Conservation (phyloP, 73 alveolate genomes). For the Diophrys sp. region DNA sequence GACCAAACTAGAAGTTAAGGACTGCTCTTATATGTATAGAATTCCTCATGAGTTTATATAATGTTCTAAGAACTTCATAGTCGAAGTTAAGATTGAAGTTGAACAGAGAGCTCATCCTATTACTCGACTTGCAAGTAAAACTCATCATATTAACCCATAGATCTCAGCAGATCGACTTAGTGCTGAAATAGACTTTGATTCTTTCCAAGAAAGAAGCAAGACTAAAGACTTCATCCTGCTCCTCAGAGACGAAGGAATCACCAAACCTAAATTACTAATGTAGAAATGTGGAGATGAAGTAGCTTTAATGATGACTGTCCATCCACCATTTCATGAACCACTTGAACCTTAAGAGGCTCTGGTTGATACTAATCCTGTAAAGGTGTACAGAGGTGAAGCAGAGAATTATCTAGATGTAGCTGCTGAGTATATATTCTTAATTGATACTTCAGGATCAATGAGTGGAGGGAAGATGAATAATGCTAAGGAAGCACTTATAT, state of each 20-base stretch:
- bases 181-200: background rate
- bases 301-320: background rate
- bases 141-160: background rate
- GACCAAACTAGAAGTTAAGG: slow-evolving; percentile 14
- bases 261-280: background rate
- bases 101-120: background rate
- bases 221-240: background rate
- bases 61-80: background rate
- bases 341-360: slow-evolving; percentile 5
- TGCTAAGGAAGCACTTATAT: slow-evolving; percentile 68
- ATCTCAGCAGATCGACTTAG: background rate
- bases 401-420: slow-evolving; percentile 34
- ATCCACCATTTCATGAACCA: background rate
- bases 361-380: background rate
- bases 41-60: slow-evolving; percentile 11
- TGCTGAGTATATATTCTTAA: slow-evolving; percentile 51
- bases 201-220: background rate
- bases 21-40: slow-evolving; percentile 9
- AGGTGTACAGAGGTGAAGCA: background rate
- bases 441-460: slow-evolving; percentile 75
- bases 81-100: background rate
- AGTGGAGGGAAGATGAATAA: slow-evolving; percentile 53
- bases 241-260: background rate
- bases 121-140: background rate
- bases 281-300: background rate